Evolutionary conservation across 2,329 filamentous ascomycete species (phyloP), one percentile per base, ranked within the genome.

Genomic region (Dactylellina drechsleri): DNA sequence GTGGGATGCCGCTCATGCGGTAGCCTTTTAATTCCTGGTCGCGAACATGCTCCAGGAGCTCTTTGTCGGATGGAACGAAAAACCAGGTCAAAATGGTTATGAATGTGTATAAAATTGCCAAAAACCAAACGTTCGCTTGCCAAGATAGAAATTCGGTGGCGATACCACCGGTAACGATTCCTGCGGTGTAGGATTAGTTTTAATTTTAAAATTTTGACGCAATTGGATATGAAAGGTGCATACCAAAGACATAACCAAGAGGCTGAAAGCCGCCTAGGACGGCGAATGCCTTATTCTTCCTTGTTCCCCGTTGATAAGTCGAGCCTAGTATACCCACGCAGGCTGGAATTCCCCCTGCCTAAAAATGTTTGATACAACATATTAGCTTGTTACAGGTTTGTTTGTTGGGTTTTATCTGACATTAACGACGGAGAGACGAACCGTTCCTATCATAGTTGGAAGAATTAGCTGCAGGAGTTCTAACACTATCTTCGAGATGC

Each of bases 51-150:
- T 67, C 70, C 23, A 67, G 45, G 40, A 74, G 70, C 4, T 40
- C 57, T 31, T 52, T 60, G 52, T 76, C 72, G n/a, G 72, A 68
- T 16, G 72, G 72, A 16, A 76, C 72, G 47, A 65, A 76, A 53
- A 76, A 76, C 65, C 64, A 68, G 31, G 72, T 60, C 23, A 53
- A 36, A 20, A 66, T 18, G 16, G 72, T 66, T 23, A 76, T 54
- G 28, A 59, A 26, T 15, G 58, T 66, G 47, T 65, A 76, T 13
- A 76, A 41, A 10, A 76, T 76, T 13, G 72, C 53, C 16, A 76
- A 54, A 45, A 76, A 76, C 65, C 64, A 76, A 18, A 76, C 58
- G n/a, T 68, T 76, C 18, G 72, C 65, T 45, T 70, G 72, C 72
- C 72, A 76, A 18, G 65, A 68, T 12, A 76, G 47, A 40, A 76